Base-by-base conservation (phyloP, 192 early-diverging fungal species). In the Pilaira anomala region DNA sequence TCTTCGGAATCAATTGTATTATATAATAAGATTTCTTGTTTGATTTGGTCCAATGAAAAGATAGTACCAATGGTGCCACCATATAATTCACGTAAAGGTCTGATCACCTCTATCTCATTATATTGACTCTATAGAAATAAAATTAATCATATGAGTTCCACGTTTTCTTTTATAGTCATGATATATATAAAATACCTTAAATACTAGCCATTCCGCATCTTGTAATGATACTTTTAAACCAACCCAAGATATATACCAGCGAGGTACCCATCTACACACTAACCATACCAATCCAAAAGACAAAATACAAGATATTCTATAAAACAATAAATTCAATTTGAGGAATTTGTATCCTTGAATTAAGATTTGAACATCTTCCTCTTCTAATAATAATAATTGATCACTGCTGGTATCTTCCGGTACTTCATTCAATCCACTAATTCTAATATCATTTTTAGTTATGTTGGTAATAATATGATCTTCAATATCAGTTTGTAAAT, bases 241-340 rank as follows among this genome's bases (percentile, higher is more conserved):
- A 0, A 88, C 87, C 80, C 89, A 85, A 51, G 66, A 62, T 29
- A 96, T 80, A 68, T 85, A 88, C 76, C 87, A 80, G 19, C 67
- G 68, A 53, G 93, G 91, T 39, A 97, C 68, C 95, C 97, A 97
- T 29, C 93, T 87, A 49, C 85, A 88, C 11, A 95, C 48, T 16
- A 97, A 74, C 55, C 85, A 93, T 1, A 88, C 65, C 8, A 88
- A 66, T 4, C 95, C 95, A 3, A 78, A 66, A 3, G 92, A 82
- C 46, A 89, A 61, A 30, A 91, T 13, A 21, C 85, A 90, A 3
- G 87, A 39, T 6, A 89, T 8, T 54, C 83, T 72, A 72, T 91
- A 96, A 6, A 89, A 30, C 48, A 84, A 78, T 7, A 83, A 58
- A 0, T 76, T 77, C 2, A 72, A 33, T 29, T 60, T 26, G 19